phyloP scores from a whole-genome alignment of 441 rosid genomes.

The Geranium incanum region DNA sequence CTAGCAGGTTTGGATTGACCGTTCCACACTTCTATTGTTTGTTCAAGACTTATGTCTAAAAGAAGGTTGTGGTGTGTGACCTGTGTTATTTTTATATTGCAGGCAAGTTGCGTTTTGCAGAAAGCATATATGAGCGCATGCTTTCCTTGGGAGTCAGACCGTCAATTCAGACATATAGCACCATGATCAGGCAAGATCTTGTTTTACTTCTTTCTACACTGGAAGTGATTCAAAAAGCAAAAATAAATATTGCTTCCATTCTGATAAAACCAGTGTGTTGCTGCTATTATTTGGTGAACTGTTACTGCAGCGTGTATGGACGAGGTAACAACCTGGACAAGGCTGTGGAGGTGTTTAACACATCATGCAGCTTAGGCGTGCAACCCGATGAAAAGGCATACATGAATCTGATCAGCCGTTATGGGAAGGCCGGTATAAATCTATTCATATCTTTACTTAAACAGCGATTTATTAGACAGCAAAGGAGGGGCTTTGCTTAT shows the following conservation, averaged over 20 bases:
- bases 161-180: conserved; percentile 65
- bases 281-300: conserved; percentile 15
- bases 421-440: conserved; percentile 67
- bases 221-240: conserved; percentile 6
- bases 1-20: conserved; percentile 52
- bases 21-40: conserved; percentile 7
- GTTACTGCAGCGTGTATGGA: conserved; percentile 60
- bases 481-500: background rate
- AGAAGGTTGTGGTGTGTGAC: conserved; percentile 16
- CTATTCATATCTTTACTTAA: conserved; percentile 4
- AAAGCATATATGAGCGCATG: conserved; percentile 57
- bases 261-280: conserved; percentile 13
- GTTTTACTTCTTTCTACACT: conserved; percentile 4
- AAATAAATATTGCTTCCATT: conserved; percentile 15
- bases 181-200: conserved; percentile 62
- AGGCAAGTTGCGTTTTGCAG: conserved; percentile 61
- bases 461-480: background rate
- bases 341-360: conserved; percentile 54
- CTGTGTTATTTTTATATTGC: conserved; percentile 23
- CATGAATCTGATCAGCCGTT: conserved; percentile 57
- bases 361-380: conserved; percentile 39
- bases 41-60: conserved; percentile 12
- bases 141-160: conserved; percentile 43
- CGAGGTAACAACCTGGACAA: conserved; percentile 51
- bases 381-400: conserved; percentile 71